Evolutionary conservation across 768 basidiomycete genomes (phyloP).

Genomic region (Suillus paluster): DNA sequence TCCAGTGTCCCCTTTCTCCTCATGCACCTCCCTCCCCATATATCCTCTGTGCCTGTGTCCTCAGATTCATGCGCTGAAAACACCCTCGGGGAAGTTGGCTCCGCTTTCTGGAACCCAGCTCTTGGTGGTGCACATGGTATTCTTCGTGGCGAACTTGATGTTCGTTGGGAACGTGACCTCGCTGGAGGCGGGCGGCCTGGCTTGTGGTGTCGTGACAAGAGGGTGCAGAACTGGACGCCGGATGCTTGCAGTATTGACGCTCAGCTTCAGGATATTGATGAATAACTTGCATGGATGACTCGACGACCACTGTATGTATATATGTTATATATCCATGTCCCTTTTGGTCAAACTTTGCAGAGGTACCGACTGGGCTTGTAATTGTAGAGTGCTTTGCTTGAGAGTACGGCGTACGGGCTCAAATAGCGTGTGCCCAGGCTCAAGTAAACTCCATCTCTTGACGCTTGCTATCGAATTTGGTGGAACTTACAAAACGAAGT

Average conservation of each 20-base stretch:
- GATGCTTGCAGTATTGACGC: neutral
- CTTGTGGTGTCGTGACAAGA: slow-evolving; percentile 43
- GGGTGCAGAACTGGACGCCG: slow-evolving; percentile 26
- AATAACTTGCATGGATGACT: neutral
- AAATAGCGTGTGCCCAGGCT: no score
- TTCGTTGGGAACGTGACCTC: slow-evolving; percentile 61
- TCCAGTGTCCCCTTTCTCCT: slow-evolving; percentile 81
- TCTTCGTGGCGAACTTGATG: slow-evolving; percentile 61
- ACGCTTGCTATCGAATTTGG: no score
- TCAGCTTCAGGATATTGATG: neutral
- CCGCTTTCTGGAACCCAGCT: slow-evolving; percentile 73
- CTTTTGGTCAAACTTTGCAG: neutral
- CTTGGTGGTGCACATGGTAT: slow-evolving; percentile 57
- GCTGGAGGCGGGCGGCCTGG: slow-evolving; percentile 34
- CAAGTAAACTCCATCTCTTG: no score
- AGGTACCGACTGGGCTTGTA: neutral
- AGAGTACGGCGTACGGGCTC: no score
- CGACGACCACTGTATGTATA: neutral
- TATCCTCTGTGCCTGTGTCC: neutral
- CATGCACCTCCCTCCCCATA: slow-evolving; percentile 66
- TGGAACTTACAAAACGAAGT: no score
- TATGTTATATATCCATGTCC: neutral
- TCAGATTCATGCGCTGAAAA: slow-evolving; percentile 3
- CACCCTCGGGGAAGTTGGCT: slow-evolving; percentile 40
- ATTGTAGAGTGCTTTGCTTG: neutral